Evolutionary conservation across 331 rosid genomes (phyloP), one percentile per base, ranked within the genome.

Genomic region (Rosa hybrid): DNA sequence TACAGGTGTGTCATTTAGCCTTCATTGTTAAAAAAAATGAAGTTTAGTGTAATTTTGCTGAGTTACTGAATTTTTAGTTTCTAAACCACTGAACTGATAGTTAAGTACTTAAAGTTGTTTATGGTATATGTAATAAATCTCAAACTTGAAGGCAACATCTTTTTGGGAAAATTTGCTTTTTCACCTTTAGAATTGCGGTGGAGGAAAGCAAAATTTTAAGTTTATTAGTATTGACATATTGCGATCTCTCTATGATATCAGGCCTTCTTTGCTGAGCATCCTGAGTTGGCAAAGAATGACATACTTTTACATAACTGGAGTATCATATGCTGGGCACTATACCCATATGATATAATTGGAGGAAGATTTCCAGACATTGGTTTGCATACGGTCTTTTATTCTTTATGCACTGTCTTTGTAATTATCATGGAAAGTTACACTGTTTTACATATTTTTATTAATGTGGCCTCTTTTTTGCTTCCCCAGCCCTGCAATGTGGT

Each of bases 261-360:
- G 99, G 94, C 96, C 57, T 95, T 95, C 91, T 91, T 95, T 79
- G 84, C 81, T 6, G 92, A 85, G 81, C 98, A 93, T 79, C 97
- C 97, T 7, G 83, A 93, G 77, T 90, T 86, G 84, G 94, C 90
- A 68, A 53, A 81, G 62, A 93, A 95, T 86, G 97, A 93, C 81
- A 2, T 27, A 27, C 30, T 91, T 93, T 54, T 93, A 81, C 84
- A 95, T 95, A 78, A 95, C 99, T 39, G 98, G 98, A 49, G 99
- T 93, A 77, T 95, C 99, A 69, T 95, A 93, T 88, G 98, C 98
- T 9, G 99, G 99, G 67, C 99, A 95, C 85, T 93, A 95, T 64
- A 95, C 30, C 30, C 30, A 27, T 27, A 27, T 27, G 30, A 27
- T 27, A 27, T 27, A 27, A 27, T 27, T 27, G 30, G 30, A 27